These are phyloP conservation scores for Hirsutella minnesotensis DNA, from an alignment of 2,329 filamentous ascomycete genomes.

Conservation along the genomic window DNA sequence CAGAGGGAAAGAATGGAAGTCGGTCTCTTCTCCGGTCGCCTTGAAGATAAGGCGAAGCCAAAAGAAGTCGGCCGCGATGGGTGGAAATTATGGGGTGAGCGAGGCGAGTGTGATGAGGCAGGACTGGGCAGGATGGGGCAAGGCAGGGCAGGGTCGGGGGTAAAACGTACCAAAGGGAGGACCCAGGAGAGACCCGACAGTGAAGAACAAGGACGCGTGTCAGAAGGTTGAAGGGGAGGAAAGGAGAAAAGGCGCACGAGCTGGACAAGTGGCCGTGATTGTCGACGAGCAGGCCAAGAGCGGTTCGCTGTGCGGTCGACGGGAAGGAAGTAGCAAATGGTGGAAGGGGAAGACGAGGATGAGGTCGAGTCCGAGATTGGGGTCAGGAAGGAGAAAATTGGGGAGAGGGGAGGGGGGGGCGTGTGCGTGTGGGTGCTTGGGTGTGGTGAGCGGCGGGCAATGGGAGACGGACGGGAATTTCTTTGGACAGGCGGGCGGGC, in stretches of 20 bases:
- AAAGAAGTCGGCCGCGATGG: background rate
- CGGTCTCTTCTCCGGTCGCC: background rate
- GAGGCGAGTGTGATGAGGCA: background rate
- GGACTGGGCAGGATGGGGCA: background rate
- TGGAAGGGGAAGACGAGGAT: constrained; percentile 12
- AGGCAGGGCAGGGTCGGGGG: background rate
- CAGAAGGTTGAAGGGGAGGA: constrained; percentile 16
- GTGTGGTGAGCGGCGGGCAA: background rate
- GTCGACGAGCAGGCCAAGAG: constrained; percentile 6
- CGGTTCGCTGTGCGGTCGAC: constrained; percentile 8
- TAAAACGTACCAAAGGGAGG: constrained; percentile 1
- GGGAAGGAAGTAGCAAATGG: constrained; percentile 26
- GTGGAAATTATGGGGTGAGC: background rate
- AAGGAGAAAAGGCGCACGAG: constrained; percentile 15
- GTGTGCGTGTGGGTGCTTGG: constrained; percentile 3
- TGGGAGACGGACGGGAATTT: constrained; percentile 2
- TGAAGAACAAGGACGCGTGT: constrained; percentile 19
- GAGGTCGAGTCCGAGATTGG: constrained; percentile 12
- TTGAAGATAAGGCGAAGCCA: background rate
- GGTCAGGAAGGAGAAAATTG: constrained; percentile 12
- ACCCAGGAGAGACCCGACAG: constrained; percentile 3
- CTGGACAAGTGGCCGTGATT: constrained; percentile 11
- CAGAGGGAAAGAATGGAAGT: background rate
- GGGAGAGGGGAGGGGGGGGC: constrained; percentile 14
- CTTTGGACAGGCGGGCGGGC: background rate